phyloP scores from a whole-genome alignment of 2,329 filamentous ascomycete species.

The Paramyrothecium sp. region DNA sequence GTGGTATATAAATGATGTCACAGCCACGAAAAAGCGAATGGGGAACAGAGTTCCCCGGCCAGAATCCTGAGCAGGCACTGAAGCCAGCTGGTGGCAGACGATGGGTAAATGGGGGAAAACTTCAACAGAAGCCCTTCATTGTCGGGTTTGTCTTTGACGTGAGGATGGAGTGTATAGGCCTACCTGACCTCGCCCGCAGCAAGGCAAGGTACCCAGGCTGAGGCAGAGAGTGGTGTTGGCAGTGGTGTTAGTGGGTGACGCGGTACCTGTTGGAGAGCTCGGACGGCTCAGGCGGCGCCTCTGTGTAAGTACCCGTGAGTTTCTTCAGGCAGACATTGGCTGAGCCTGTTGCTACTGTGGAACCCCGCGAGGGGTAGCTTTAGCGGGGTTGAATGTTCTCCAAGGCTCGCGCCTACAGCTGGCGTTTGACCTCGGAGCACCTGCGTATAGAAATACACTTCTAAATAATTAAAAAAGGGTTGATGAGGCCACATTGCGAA shows the following conservation, averaged over 20 bases:
- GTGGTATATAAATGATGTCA: conserved; percentile 35
- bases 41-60: neutral
- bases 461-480: too few species aligned
- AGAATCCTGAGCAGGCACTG: neutral
- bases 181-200: neutral
- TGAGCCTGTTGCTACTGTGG: conserved; percentile 33
- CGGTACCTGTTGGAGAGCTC: neutral
- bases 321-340: conserved; percentile 30
- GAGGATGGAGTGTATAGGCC: neutral
- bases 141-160: neutral
- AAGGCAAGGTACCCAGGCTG: neutral
- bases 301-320: conserved; percentile 3
- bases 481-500: too few species aligned
- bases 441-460: too few species aligned
- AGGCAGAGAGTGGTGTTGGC: neutral
- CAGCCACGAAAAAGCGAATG: neutral
- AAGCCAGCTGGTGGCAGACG: neutral
- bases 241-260: conserved; percentile 1
- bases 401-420: too few species aligned
- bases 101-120: neutral
- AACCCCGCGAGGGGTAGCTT: conserved; percentile 21
- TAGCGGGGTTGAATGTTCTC: conserved; percentile 1
- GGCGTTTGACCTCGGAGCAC: too few species aligned
- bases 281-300: neutral
- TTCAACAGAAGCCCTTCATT: neutral